Evolutionary conservation across 2,329 filamentous ascomycete species (phyloP), one percentile per base, ranked within the genome.

Genomic region (Lachnellula arida): DNA sequence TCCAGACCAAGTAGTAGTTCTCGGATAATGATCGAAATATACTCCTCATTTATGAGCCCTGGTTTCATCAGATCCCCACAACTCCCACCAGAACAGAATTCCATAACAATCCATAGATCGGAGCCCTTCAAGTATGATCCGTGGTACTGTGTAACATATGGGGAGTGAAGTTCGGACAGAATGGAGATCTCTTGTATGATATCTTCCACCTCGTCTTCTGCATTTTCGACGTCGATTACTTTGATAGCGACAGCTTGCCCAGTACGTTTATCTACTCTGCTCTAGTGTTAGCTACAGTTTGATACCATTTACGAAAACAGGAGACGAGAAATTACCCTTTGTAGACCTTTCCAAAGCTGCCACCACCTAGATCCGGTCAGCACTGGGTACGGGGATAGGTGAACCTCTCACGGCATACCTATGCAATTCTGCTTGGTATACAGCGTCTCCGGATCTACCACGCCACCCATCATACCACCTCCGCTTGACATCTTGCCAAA

Each of bases 131-230:
- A 85, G 70, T 94, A 97, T 55, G 93, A 97, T 63, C 94, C 94
- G 75, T 96, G 91, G 78, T 99, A 99, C 73, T 95, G 94, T 40
- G 94, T 99, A 60, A 97, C 93, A 70, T 95, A 96, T 17, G 91
- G 91, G 17, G 93, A 97, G 74, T 95, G 90, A 63, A 99, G 84
- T 74, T 96, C 93, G 34, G 94, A 96, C 54, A 99, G 81, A 67
- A 99, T 97, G 64, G 93, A 91, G 65, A 99, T 97, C 75, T 99
- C 94, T 72, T 96, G 91, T 72, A 97, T 97, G 67, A 99, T 99
- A 75, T 99, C 94, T 76, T 97, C 94, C 65, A 99, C 93, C 75
- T 99, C 94, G 73, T 99, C 94, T 75, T 99, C 94, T 68, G 94
- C 94, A 76, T 94, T 97, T 75, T 99, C 94, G 63, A 99, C 94